Evolutionary conservation across 345 rosid species (phyloP).

Genomic region (Populus alba): DNA sequence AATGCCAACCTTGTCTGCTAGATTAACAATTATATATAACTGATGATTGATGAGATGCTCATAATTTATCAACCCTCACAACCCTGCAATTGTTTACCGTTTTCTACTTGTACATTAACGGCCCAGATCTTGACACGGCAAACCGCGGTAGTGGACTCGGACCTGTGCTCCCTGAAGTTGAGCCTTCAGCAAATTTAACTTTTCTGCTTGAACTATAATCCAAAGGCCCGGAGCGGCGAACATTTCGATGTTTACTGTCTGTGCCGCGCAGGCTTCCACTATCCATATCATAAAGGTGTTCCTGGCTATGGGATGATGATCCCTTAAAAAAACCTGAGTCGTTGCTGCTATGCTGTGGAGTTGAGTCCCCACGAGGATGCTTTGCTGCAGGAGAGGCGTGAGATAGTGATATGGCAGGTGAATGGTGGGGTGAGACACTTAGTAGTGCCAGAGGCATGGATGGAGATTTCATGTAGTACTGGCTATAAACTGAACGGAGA

Average conservation of each 20-base stretch:
- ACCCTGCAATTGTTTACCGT: neutral
- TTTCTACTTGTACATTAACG: conserved; percentile 73
- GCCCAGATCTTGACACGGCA: conserved; percentile 96
- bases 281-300: conserved; percentile 45
- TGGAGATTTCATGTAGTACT: conserved; percentile 76
- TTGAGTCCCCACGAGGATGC: conserved; percentile 63
- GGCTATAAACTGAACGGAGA: conserved; percentile 83
- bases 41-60: neutral
- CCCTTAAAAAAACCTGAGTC: conserved; percentile 79
- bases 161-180: conserved; percentile 72
- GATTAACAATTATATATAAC: neutral
- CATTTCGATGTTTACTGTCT: conserved; percentile 51
- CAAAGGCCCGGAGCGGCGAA: conserved; percentile 88
- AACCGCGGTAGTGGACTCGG: conserved; percentile 89
- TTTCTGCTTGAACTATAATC: conserved; percentile 85
- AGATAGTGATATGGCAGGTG: conserved; percentile 64
- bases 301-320: conserved; percentile 73
- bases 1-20: neutral
- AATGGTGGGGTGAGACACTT: conserved; percentile 63
- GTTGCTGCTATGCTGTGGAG: conserved; percentile 55
- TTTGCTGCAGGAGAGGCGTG: conserved; percentile 72
- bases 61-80: neutral
- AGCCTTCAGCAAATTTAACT: conserved; percentile 55
- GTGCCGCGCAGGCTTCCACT: conserved; percentile 44
- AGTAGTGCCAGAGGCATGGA: conserved; percentile 50